A percentile compares a stretch with the other conserved stretches of the same genome.
phyloP scores from a whole-genome alignment of 768 basidiomycete species.

The Agrocybe pediades region DNA sequence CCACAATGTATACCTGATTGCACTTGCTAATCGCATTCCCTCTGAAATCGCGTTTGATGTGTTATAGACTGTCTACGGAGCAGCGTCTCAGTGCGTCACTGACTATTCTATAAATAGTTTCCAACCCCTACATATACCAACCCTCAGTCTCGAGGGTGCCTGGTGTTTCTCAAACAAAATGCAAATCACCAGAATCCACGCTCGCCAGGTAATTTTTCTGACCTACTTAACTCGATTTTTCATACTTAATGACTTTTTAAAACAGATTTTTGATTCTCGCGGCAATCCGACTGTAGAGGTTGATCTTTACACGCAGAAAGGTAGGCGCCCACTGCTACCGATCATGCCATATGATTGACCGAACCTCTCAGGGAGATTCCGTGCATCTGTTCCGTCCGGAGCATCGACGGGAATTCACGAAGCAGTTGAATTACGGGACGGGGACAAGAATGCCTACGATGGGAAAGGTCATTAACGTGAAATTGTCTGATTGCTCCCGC shows the following conservation, averaged over 20 bases:
- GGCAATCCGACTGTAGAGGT: constrained; percentile 13
- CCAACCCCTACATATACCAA: background rate
- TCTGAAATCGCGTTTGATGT: background rate
- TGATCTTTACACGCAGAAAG: constrained; percentile 12
- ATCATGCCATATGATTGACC: background rate
- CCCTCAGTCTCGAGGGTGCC: background rate
- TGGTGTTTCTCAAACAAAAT: constrained; percentile 4
- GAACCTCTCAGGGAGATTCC: constrained; percentile 4
- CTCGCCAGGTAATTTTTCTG: constrained; percentile 11
- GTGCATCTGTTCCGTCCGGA: constrained; percentile 11
- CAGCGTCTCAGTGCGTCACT: constrained; percentile 4
- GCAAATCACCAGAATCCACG: constrained; percentile 9
- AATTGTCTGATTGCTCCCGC: background rate
- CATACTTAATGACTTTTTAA: background rate
- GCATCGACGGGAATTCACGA: constrained; percentile 12
- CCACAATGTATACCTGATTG: constrained; percentile 12
- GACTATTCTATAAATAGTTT: constrained; percentile 5
- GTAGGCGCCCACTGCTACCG: background rate
- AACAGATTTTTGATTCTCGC: constrained; percentile 12
- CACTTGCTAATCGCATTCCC: constrained; percentile 7
- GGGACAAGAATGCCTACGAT: constrained; percentile 5
- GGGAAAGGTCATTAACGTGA: constrained; percentile 7
- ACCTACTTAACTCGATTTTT: background rate
- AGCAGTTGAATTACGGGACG: constrained; percentile 14
- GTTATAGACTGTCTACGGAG: constrained; percentile 2